These are phyloP conservation scores for Stentor roeselii DNA, from an alignment of 73 alveolate species.

Conservation along the genomic window DNA sequence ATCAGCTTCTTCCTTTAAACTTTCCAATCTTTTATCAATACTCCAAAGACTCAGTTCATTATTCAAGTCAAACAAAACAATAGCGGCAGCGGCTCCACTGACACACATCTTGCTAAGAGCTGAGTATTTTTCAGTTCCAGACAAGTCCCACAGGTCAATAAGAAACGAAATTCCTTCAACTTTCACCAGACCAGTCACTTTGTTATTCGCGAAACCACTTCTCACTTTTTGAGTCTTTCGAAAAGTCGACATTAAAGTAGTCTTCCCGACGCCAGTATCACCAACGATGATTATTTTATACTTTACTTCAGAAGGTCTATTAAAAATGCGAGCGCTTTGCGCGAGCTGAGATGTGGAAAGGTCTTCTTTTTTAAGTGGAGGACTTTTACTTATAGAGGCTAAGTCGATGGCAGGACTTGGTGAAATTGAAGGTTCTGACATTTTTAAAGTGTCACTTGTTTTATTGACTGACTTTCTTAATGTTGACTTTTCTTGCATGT, in stretches of 20 bases:
- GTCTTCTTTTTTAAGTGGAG: neutral
- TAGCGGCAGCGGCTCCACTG: neutral
- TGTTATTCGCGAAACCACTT: too few relatives aligned
- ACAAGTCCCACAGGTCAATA: neutral
- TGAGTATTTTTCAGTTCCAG: neutral
- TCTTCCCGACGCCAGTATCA: constrained; percentile 17
- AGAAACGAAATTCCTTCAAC: neutral
- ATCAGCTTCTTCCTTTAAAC: neutral
- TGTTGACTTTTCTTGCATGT: neutral
- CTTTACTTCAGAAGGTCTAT: too few relatives aligned
- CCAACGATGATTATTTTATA: constrained; percentile 17
- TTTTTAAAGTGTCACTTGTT: neutral
- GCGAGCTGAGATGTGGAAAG: neutral
- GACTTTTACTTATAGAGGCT: neutral
- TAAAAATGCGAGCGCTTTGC: too few relatives aligned
- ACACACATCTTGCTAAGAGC: neutral
- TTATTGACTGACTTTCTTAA: neutral
- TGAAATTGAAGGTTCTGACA: neutral
- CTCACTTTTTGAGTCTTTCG: neutral
- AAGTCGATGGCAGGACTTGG: neutral
- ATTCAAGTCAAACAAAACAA: constrained; percentile 4
- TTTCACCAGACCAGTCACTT: neutral
- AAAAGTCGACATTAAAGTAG: neutral
- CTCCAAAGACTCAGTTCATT: neutral
- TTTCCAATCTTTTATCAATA: neutral